Evolutionary conservation across 441 rosid genomes (phyloP).

Genomic region (Euphorbia celastroides): DNA sequence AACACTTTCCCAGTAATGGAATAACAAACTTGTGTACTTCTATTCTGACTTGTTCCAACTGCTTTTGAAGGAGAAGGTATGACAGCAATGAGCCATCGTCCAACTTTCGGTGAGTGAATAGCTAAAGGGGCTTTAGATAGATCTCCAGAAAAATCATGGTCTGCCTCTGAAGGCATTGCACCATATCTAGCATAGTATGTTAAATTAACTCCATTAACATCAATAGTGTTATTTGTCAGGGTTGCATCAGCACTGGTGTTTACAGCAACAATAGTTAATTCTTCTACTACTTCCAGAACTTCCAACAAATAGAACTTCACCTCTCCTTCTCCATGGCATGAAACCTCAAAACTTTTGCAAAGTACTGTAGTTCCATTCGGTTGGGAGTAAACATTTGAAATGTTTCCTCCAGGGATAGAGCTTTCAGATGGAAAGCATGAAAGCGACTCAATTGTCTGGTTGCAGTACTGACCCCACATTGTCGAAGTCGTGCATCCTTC

Average conservation of each 20-base stretch:
- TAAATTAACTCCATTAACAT: conserved; percentile 33
- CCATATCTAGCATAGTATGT: conserved; percentile 75
- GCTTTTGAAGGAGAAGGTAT: conserved; percentile 37
- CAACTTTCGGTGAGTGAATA: conserved; percentile 61
- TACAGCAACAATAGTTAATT: conserved; percentile 38
- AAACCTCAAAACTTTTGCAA: conserved; percentile 42
- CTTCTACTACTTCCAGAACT: conserved; percentile 53
- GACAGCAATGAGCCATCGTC: conserved; percentile 74
- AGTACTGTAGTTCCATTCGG: conserved; percentile 40
- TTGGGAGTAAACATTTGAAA: conserved; percentile 17
- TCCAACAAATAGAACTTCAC: conserved; percentile 61
- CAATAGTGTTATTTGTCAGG: conserved; percentile 23
- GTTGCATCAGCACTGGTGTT: conserved; percentile 34
- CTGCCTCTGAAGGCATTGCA: conserved; percentile 55
- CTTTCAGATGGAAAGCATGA: conserved; percentile 50
- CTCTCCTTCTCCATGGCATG: conserved; percentile 54
- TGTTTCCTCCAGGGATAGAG: conserved; percentile 24
- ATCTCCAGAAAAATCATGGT: conserved; percentile 71
- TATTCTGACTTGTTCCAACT: conserved; percentile 30
- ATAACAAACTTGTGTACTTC: conserved; percentile 50
- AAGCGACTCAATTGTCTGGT: conserved; percentile 68
- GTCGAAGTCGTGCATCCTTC: conserved; percentile 77
- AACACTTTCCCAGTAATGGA: conserved; percentile 53
- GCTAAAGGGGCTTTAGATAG: conserved; percentile 50
- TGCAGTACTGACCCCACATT: conserved; percentile 86